Percentiles rank a stretch among this genome's conserved stretches.
These are phyloP conservation scores for Coemansia reversa DNA, from an alignment of 192 early-diverging fungal species.

Conservation along the genomic window DNA sequence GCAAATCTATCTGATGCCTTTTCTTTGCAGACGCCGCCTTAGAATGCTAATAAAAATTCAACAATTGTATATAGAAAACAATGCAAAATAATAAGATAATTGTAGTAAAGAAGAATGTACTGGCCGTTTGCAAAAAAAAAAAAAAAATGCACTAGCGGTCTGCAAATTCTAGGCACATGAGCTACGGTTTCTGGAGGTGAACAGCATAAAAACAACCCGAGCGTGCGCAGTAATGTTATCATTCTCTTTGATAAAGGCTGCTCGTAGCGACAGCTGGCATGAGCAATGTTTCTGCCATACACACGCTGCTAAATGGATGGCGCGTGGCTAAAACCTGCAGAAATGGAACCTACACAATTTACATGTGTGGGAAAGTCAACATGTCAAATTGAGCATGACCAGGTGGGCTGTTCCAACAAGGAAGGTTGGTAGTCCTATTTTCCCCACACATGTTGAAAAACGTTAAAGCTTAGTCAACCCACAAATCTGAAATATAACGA, in stretches of 20 bases:
- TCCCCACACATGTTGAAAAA: background rate
- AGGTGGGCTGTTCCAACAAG: background rate
- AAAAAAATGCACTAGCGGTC: background rate
- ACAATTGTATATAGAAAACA: background rate
- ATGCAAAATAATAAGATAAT: slow-evolving; percentile 2
- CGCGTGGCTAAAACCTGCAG: too few species aligned
- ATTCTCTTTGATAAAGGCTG: background rate
- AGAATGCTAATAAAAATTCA: too few species aligned
- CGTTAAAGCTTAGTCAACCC: too few species aligned
- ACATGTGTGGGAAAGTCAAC: slow-evolving; percentile 10
- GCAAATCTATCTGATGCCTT: background rate
- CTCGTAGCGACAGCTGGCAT: background rate
- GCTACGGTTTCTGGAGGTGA: slow-evolving; percentile 11
- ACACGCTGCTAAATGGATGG: background rate
- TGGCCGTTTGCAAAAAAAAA: slow-evolving; percentile 1
- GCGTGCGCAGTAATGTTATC: slow-evolving; percentile 3
- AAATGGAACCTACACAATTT: background rate
- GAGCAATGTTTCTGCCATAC: slow-evolving; percentile 7
- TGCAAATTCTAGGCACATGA: too few species aligned
- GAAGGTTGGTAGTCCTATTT: background rate
- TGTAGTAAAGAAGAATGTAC: background rate
- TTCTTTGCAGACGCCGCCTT: too few species aligned
- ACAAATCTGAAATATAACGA: too few species aligned
- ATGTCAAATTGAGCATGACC: background rate
- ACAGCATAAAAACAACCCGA: slow-evolving; percentile 3